phyloP scores from a whole-genome alignment of 129 eudicot species.

The Smallanthus sonchifolius region DNA sequence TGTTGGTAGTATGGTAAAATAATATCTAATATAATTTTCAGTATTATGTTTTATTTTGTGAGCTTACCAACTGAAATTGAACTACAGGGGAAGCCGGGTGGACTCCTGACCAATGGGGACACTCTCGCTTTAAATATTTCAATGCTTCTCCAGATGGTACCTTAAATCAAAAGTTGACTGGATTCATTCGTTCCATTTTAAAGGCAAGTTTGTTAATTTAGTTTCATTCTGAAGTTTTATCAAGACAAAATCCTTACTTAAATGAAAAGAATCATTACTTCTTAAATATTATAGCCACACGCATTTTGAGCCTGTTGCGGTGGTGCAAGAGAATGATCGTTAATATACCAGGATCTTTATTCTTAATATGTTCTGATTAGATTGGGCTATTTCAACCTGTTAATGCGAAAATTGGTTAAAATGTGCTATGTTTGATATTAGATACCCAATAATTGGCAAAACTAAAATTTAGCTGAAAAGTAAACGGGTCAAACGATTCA shows the following conservation, averaged over 20 bases:
- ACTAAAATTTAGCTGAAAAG: neutral
- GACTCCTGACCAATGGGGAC: conserved; percentile 95
- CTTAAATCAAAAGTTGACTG: conserved; percentile 67
- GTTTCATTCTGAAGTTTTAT: neutral
- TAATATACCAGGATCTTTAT: neutral
- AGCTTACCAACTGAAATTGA: conserved; percentile 1
- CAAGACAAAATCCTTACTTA: neutral
- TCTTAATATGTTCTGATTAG: neutral
- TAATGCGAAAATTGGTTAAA: neutral
- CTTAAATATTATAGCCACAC: neutral
- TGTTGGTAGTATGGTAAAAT: neutral
- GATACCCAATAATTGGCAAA: neutral
- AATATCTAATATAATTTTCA: neutral
- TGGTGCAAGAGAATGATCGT: neutral
- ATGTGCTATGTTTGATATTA: neutral
- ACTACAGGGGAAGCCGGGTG: conserved; percentile 91
- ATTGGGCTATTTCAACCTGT: neutral
- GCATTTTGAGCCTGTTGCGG: neutral
- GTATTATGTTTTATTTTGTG: neutral
- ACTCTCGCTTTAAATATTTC: conserved; percentile 63
- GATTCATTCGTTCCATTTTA: conserved; percentile 78
- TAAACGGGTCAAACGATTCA: neutral
- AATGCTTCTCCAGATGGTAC: conserved; percentile 62
- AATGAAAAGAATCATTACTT: neutral
- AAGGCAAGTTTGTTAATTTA: conserved; percentile 48